phyloP scores from a whole-genome alignment of 352 stramenopile species.

The Phytophthora tubulina region DNA sequence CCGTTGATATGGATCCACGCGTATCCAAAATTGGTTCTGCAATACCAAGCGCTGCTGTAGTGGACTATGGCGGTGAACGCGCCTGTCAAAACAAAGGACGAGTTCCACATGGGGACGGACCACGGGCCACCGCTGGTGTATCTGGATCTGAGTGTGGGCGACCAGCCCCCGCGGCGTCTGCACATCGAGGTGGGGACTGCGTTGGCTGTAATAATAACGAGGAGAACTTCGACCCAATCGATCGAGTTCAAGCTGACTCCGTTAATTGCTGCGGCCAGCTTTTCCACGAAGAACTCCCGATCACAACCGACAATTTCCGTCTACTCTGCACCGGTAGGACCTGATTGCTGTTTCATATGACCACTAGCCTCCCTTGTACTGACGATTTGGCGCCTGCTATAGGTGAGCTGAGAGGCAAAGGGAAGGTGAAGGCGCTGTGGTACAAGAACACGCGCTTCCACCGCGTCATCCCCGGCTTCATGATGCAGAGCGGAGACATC shows the following conservation, averaged over 20 bases:
- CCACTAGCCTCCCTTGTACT: no score
- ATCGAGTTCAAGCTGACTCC: neutral
- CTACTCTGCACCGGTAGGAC: constrained; percentile 69
- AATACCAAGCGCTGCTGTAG: no score
- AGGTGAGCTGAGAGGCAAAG: constrained; percentile 65
- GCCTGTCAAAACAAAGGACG: constrained; percentile 51
- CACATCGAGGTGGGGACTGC: constrained; percentile 63
- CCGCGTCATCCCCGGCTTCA: constrained; percentile 96
- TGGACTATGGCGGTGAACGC: constrained; percentile 57
- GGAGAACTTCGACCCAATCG: no score
- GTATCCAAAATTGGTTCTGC: neutral
- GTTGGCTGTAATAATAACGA: no score
- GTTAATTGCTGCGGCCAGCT: constrained; percentile 45
- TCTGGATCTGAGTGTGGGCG: constrained; percentile 65
- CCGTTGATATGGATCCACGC: neutral
- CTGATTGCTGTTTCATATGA: neutral
- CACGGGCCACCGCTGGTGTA: constrained; percentile 67
- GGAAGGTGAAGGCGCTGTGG: constrained; percentile 82
- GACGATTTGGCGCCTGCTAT: neutral
- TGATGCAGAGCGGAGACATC: constrained; percentile 96
- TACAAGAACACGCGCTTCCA: constrained; percentile 97
- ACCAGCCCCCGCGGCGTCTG: constrained; percentile 60
- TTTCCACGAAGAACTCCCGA: constrained; percentile 77
- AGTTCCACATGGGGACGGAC: constrained; percentile 52
- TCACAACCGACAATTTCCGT: constrained; percentile 75